phyloP scores from a whole-genome alignment of 2,329 filamentous ascomycete species.

The Venturia aucupariae region DNA sequence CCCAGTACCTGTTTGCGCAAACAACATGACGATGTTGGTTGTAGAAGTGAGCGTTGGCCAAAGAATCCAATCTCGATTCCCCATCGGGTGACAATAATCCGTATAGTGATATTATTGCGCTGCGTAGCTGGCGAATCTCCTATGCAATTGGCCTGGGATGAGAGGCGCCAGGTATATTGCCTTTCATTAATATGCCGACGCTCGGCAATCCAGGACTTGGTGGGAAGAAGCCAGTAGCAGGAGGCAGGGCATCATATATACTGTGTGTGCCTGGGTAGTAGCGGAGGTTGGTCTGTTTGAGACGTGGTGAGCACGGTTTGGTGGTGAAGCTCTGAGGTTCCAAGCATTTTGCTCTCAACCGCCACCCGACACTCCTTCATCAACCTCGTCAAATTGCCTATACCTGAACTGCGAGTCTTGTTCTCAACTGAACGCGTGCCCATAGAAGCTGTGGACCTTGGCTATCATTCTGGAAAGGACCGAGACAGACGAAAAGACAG shows the following conservation, averaged over 20 bases:
- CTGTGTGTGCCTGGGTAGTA: background rate
- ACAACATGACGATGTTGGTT: slow-evolving; percentile 1
- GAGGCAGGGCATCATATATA: background rate
- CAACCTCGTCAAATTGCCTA: background rate
- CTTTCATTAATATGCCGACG: background rate
- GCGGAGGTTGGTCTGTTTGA: background rate
- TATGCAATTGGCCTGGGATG: background rate
- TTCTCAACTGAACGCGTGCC: too few species aligned
- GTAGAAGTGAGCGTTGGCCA: background rate
- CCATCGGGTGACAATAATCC: background rate
- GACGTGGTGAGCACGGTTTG: too few species aligned
- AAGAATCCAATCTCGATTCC: background rate
- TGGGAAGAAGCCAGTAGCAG: background rate
- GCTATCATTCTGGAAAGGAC: too few species aligned
- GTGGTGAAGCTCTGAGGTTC: too few species aligned
- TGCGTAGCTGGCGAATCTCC: background rate
- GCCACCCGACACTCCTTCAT: background rate
- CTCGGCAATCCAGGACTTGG: background rate
- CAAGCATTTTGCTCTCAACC: too few species aligned
- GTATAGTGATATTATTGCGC: background rate
- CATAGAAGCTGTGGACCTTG: background rate
- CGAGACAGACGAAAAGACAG: too few species aligned
- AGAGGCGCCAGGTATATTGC: slow-evolving; percentile 3
- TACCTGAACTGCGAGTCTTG: background rate
- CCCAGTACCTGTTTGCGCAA: background rate